These are phyloP conservation scores for Thalassiosira hispida DNA, from an alignment of 352 stramenopile genomes.

Conservation along the genomic window DNA sequence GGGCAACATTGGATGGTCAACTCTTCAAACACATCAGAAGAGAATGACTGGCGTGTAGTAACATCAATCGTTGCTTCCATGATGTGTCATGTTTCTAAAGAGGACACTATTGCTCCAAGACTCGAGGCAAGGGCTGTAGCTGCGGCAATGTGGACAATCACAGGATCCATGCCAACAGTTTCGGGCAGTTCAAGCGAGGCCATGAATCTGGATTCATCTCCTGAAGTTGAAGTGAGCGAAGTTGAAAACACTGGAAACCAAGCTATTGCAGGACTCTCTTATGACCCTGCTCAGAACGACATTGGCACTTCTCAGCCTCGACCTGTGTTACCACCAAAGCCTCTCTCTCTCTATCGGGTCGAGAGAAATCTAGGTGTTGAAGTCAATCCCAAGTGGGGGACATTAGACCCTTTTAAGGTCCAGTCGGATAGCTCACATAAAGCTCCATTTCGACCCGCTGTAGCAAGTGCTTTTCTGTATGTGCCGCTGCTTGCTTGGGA, in stretches of 20 bases:
- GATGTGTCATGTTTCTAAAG: slow-evolving; percentile 79
- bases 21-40: slow-evolving; percentile 27
- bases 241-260: slow-evolving; percentile 32
- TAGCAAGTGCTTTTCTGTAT: slow-evolving; percentile 80
- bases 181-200: slow-evolving; percentile 5
- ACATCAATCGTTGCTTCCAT: slow-evolving; percentile 76
- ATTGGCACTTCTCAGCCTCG: slow-evolving; percentile 16
- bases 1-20: slow-evolving; percentile 68
- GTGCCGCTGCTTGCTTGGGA: slow-evolving; percentile 84
- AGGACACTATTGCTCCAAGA: slow-evolving; percentile 71
- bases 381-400: slow-evolving; percentile 67
- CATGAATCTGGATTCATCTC: slow-evolving; percentile 54
- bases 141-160: slow-evolving; percentile 82
- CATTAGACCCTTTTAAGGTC: slow-evolving; percentile 61
- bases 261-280: slow-evolving; percentile 14
- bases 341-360: slow-evolving; percentile 45
- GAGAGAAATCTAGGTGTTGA: slow-evolving; percentile 48
- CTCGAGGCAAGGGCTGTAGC: slow-evolving; percentile 78
- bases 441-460: slow-evolving; percentile 73
- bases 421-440: slow-evolving; percentile 21
- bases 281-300: slow-evolving; percentile 19
- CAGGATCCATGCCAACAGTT: slow-evolving; percentile 36
- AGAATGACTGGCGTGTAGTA: slow-evolving; percentile 69
- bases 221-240: slow-evolving; percentile 47
- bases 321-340: slow-evolving; percentile 48